Evolutionary conservation across 495 filamentous ascomycete genomes (phyloP), one percentile per base, ranked within the genome.

Genomic region (Podospora tetraspora): DNA sequence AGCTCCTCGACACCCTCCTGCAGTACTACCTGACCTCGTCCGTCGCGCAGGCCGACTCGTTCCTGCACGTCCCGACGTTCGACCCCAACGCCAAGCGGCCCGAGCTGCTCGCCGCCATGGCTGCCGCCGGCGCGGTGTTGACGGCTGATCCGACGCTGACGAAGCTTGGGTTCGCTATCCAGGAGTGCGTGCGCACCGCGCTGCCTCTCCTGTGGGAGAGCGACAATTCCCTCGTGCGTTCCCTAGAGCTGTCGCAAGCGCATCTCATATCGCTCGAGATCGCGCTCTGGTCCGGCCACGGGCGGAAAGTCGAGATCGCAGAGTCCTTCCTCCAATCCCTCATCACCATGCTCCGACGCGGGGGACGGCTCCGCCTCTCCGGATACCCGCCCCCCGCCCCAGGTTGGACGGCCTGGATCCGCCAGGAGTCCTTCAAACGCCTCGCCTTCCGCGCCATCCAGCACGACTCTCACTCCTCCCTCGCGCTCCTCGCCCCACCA

Each of bases 241-340:
- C 86, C 63, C 70, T 88, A 3, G 76, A 84, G 24, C 72, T 80
- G 4, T 75, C 84, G 12, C 86, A 87, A 71, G 80, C 80, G 8
- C 84, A 79, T 59, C 77, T 83, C 8, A 64, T 87, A 22, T 71
- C 75, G n/a, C 73, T 87, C 1, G 82, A 86, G 59, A 79, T 85
- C 57, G 84, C 84, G 1, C 72, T 89, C 9, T 89, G 86, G 86
- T 86, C 84, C 66, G 86, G 85, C 1, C 83, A 83, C 66, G 83
- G 83, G 59, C 78, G 86, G 32, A 84, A 85, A 69, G 87, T 86
- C 16, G 86, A 89, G 70, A 84, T 89, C 29, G 82, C 86, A 0
- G 86, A 88, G 70, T 85, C 83, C 69, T 83, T 85, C 68, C 74
- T 79, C 21, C 80, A 85, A 62, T 78, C 81, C 0, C 63, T 86